Evolutionary conservation across 805 yeast species (phyloP).

Genomic region (Wickerhamiella alocasiicola): DNA sequence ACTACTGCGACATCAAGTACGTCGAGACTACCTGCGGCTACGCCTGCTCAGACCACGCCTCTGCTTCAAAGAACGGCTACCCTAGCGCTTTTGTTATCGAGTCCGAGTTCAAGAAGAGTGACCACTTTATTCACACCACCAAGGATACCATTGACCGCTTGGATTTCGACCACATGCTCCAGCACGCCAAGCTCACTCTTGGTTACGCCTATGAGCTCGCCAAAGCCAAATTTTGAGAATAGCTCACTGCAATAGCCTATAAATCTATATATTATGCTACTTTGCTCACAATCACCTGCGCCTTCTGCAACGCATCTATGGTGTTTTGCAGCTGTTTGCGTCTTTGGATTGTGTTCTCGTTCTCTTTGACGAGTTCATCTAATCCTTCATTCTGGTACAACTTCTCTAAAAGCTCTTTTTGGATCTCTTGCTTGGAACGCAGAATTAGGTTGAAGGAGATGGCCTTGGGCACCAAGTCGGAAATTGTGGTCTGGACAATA

Average conservation of each 20-base stretch:
- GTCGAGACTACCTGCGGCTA: slow-evolving; percentile 76
- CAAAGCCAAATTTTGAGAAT: neutral
- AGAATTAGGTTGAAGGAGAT: slow-evolving; percentile 83
- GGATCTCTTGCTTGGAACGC: slow-evolving; percentile 72
- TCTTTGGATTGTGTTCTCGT: slow-evolving; percentile 82
- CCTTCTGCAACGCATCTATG: slow-evolving; percentile 85
- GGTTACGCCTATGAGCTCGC: slow-evolving; percentile 62
- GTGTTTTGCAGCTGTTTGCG: slow-evolving; percentile 88
- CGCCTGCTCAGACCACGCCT: slow-evolving; percentile 87
- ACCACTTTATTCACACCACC: slow-evolving; percentile 62
- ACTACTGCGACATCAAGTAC: slow-evolving; percentile 56
- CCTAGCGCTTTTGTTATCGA: slow-evolving; percentile 80
- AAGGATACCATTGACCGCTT: slow-evolving; percentile 73
- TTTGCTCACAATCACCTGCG: slow-evolving; percentile 63
- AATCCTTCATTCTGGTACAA: slow-evolving; percentile 63
- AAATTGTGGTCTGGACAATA: slow-evolving; percentile 85
- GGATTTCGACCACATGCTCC: slow-evolving; percentile 63
- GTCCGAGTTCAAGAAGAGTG: slow-evolving; percentile 48
- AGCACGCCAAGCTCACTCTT: slow-evolving; percentile 66
- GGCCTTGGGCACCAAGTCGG: slow-evolving; percentile 90
- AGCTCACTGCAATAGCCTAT: too few relatives aligned
- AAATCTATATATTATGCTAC: slow-evolving; percentile 3
- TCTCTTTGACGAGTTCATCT: slow-evolving; percentile 74
- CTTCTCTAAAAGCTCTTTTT: slow-evolving; percentile 79
- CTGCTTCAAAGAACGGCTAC: slow-evolving; percentile 70